These are phyloP conservation scores for Stephania cephalantha DNA, from an alignment of 164 flowering plant species.

Conservation along the genomic window DNA sequence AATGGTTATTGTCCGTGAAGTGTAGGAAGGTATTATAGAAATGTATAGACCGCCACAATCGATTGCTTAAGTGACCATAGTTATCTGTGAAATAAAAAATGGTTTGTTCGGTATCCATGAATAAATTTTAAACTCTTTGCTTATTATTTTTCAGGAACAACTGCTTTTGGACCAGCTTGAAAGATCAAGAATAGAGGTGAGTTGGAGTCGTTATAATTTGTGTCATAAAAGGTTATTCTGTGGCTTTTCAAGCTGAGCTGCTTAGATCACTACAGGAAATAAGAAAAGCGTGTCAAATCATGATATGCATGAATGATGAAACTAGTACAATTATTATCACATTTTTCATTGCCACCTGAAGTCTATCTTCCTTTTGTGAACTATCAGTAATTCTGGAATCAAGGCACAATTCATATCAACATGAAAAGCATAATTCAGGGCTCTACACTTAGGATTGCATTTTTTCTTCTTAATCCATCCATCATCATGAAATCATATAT, in stretches of 20 bases:
- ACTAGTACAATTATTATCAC: too few species aligned
- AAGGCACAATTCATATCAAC: too few species aligned
- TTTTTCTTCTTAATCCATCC: too few species aligned
- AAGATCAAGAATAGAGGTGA: conserved; percentile 60
- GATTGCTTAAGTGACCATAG: background rate
- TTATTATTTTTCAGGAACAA: conserved; percentile 51
- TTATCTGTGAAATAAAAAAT: background rate
- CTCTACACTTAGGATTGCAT: too few species aligned
- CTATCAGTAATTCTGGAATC: too few species aligned
- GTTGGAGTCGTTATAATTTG: background rate
- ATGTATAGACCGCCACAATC: background rate
- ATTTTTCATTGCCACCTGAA: too few species aligned
- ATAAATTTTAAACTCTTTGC: background rate
- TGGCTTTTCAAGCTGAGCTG: background rate
- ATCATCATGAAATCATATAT: too few species aligned
- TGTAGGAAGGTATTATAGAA: conserved; percentile 51
- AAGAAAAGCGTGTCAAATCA: too few species aligned
- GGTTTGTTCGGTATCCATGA: conserved; percentile 1
- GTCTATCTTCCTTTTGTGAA: too few species aligned
- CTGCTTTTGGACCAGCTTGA: conserved; percentile 65
- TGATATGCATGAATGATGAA: too few species aligned
- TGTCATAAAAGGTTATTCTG: background rate
- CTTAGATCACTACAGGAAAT: too few species aligned
- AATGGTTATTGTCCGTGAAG: conserved; percentile 52
- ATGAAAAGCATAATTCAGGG: too few species aligned